Percentiles rank a stretch among this genome's conserved stretches.
Evolutionary conservation across 495 filamentous ascomycete genomes (phyloP).

Genomic region (Penicillium manginii): DNA sequence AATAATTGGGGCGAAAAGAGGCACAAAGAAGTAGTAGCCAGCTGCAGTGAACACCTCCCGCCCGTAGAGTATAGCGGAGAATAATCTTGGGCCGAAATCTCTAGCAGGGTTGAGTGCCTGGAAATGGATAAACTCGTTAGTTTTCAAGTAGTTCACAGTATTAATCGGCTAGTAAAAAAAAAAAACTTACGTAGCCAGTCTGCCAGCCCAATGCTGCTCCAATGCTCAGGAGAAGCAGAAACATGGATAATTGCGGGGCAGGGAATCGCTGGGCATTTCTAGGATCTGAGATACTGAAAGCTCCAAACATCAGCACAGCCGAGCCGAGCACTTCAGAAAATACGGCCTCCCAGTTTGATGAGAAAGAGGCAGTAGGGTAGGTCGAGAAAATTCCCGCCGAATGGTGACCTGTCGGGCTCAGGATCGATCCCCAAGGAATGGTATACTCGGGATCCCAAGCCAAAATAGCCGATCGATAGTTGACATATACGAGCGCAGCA

Average conservation of each 20-base stretch:
- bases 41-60: conserved; percentile 36
- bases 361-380: conserved; percentile 31
- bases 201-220: conserved; percentile 42
- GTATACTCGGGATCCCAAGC: conserved; percentile 44
- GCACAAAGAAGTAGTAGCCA: conserved; percentile 40
- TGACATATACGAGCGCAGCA: conserved; percentile 39
- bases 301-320: conserved; percentile 40
- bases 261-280: conserved; percentile 32
- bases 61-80: conserved; percentile 42
- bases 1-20: conserved; percentile 35
- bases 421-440: conserved; percentile 40
- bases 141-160: neutral
- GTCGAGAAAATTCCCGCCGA: conserved; percentile 42
- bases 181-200: conserved; percentile 39
- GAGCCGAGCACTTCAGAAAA: conserved; percentile 38
- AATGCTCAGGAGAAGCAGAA: conserved; percentile 37
- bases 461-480: conserved; percentile 39
- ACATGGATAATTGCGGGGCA: conserved; percentile 35
- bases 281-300: conserved; percentile 33
- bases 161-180: neutral
- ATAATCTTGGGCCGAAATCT: conserved; percentile 39
- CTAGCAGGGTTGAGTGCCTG: conserved; percentile 42
- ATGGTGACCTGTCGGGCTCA: conserved; percentile 39
- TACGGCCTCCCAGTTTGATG: conserved; percentile 40
- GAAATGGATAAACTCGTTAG: neutral